Percentiles rank a stretch among this genome's conserved stretches.
phyloP scores from a whole-genome alignment of 2,329 filamentous ascomycete genomes.

The Ceratocystis papillata region DNA sequence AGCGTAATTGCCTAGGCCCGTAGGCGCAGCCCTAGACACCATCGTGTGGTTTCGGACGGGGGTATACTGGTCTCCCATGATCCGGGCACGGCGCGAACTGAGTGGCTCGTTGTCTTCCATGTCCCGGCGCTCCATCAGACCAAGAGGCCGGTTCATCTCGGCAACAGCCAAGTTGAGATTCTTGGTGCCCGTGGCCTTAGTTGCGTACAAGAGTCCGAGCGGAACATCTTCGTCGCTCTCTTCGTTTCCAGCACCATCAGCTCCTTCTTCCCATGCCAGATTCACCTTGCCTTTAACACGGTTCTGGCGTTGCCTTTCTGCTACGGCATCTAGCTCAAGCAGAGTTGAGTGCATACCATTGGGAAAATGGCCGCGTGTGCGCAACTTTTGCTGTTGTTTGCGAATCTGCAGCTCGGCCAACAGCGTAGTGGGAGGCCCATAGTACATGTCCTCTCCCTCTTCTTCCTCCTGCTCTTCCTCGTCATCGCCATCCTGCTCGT shows the following conservation, averaged over 20 bases:
- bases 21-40: slow-evolving; percentile 35
- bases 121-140: slow-evolving; percentile 68
- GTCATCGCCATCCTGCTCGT: slow-evolving; percentile 28
- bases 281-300: slow-evolving; percentile 67
- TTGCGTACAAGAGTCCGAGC: slow-evolving; percentile 65
- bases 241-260: slow-evolving; percentile 36
- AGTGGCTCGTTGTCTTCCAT: slow-evolving; percentile 89
- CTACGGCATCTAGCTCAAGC: slow-evolving; percentile 79
- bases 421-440: slow-evolving; percentile 74
- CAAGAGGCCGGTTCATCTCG: slow-evolving; percentile 54
- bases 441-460: slow-evolving; percentile 42
- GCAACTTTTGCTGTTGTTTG: slow-evolving; percentile 75
- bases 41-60: slow-evolving; percentile 28
- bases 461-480: slow-evolving; percentile 38
- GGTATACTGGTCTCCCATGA: slow-evolving; percentile 52
- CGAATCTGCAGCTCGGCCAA: slow-evolving; percentile 85
- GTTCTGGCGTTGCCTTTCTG: slow-evolving; percentile 67
- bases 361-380: slow-evolving; percentile 57
- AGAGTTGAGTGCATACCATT: slow-evolving; percentile 85
- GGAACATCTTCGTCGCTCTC: slow-evolving; percentile 76
- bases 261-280: slow-evolving; percentile 75
- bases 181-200: slow-evolving; percentile 43
- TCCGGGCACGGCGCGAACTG: slow-evolving; percentile 61
- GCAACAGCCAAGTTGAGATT: slow-evolving; percentile 39
- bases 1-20: slow-evolving; percentile 26